Evolutionary conservation across 352 stramenopile genomes (phyloP).

Genomic region (Phytophthora megakarya): DNA sequence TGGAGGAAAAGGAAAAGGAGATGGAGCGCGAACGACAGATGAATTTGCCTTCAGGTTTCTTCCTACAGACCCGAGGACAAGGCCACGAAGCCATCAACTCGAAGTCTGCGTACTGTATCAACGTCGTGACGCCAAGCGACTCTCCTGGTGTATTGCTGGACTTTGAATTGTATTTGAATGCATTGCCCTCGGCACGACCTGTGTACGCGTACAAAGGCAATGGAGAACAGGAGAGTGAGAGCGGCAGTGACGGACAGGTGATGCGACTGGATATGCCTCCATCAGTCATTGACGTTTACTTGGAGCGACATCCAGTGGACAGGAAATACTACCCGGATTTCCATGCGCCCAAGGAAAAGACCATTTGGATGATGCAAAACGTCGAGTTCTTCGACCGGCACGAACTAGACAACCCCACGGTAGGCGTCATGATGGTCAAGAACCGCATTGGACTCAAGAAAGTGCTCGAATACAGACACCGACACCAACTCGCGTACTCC

Average conservation of each 20-base stretch:
- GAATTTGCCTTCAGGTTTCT: constrained; percentile 59
- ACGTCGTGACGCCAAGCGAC: constrained; percentile 67
- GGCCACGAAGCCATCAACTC: constrained; percentile 69
- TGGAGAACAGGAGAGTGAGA: constrained; percentile 35
- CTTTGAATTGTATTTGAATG: constrained; percentile 75
- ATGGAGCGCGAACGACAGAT: constrained; percentile 33
- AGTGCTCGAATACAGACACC: constrained; percentile 78
- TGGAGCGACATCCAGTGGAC: constrained; percentile 75
- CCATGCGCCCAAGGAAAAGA: constrained; percentile 61
- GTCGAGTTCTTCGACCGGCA: constrained; percentile 85
- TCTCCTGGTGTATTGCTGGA: constrained; percentile 66
- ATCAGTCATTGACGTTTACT: constrained; percentile 82
- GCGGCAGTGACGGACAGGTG: constrained; percentile 4
- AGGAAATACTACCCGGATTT: constrained; percentile 72
- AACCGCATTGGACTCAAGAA: constrained; percentile 84
- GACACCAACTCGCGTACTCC: constrained; percentile 75
- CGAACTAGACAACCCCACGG: constrained; percentile 65
- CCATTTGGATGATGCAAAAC: constrained; percentile 89
- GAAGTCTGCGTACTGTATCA: constrained; percentile 77
- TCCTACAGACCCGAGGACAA: constrained; percentile 73
- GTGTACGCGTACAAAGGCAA: constrained; percentile 54
- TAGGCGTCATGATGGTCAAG: constrained; percentile 86
- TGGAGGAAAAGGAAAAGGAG: constrained; percentile 16
- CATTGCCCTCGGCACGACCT: constrained; percentile 65
- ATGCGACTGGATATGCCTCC: constrained; percentile 54